These are phyloP conservation scores for Ampelocalamus luodianensis DNA, from an alignment of 176 grass and related monocot species.

Conservation along the genomic window DNA sequence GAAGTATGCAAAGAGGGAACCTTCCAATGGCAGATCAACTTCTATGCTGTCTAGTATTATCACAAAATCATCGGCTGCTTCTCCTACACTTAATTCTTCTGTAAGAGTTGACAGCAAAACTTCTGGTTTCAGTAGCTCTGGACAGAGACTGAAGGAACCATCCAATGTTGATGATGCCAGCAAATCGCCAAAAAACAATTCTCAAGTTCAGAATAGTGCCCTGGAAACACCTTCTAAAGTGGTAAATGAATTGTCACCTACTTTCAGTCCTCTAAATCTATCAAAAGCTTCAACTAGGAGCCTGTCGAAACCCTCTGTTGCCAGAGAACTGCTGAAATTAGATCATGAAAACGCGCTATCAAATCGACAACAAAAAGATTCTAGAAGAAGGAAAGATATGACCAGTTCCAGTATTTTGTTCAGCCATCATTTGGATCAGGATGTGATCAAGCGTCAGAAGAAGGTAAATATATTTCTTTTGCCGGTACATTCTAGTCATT, in stretches of 20 bases:
- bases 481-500: background rate
- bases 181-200: conserved; percentile 41
- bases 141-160: conserved; percentile 25
- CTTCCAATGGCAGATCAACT: conserved; percentile 43
- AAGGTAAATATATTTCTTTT: conserved; percentile 64
- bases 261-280: conserved; percentile 65
- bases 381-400: conserved; percentile 69
- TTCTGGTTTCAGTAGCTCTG: conserved; percentile 47
- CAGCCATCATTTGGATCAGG: conserved; percentile 80
- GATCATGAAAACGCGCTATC: conserved; percentile 46
- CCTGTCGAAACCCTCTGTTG: conserved; percentile 52
- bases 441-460: conserved; percentile 78
- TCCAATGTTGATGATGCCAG: conserved; percentile 32
- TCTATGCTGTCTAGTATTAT: conserved; percentile 49
- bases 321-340: conserved; percentile 62
- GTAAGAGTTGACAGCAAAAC: conserved; percentile 40
- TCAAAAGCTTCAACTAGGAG: conserved; percentile 56
- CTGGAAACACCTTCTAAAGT: conserved; percentile 52
- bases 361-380: conserved; percentile 52
- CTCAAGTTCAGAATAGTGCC: conserved; percentile 19
- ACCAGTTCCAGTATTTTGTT: conserved; percentile 64
- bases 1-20: conserved; percentile 54
- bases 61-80: conserved; percentile 49
- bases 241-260: conserved; percentile 62
- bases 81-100: conserved; percentile 46